Base-by-base conservation (phyloP, 352 stramenopile species). In the Globisporangium viniferum region DNA sequence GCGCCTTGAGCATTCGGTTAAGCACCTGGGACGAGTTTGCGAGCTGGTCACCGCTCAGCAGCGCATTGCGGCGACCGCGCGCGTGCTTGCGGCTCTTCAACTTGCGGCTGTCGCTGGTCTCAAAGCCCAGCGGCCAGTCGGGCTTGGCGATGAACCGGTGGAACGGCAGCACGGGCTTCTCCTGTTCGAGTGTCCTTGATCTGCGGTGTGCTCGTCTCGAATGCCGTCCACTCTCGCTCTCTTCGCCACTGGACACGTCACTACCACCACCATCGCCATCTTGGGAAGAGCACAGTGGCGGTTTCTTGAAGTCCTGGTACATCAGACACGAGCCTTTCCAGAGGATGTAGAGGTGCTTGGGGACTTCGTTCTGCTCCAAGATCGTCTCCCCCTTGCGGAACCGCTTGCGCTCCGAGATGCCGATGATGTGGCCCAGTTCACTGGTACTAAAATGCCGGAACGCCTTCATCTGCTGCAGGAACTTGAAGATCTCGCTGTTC, bases 361-460 rank as follows among this genome's bases (percentile, higher is more conserved):
- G 85, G 31, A 85, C 61, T 3, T 90, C 78, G 33, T 88, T 88
- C 60, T 93, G 85, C 29, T 78, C 70, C 7, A 93, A 66, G n/a
- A 93, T 59, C 8, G 86, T 66, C 44, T 91, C 81, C 5, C 81
- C 83, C 60, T 89, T 90, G 54, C 80, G 81, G 57, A 89, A 91
- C 3, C 83, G 81, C 24, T 84, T 75, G 15, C 80, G 78, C 66
- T 93, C 81, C 29, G 83, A 93, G 44, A 91, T 89, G 8, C 81
- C 85, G n/a, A 91, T 86, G 57, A 91, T 68, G 48, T 91, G 81
- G 20, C 83, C 83, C 12, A 93, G 71, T 24, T 90, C 83, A 33
- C 81, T 89, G 1, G 81, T 87, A 12, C 72, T 81, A 15, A 93
- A 86, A 5, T 74, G 70, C 59, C 73, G 74, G 35, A 93, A 91